phyloP scores from a whole-genome alignment of 83 land plant species.

The Diphasiastrum complanatum region DNA sequence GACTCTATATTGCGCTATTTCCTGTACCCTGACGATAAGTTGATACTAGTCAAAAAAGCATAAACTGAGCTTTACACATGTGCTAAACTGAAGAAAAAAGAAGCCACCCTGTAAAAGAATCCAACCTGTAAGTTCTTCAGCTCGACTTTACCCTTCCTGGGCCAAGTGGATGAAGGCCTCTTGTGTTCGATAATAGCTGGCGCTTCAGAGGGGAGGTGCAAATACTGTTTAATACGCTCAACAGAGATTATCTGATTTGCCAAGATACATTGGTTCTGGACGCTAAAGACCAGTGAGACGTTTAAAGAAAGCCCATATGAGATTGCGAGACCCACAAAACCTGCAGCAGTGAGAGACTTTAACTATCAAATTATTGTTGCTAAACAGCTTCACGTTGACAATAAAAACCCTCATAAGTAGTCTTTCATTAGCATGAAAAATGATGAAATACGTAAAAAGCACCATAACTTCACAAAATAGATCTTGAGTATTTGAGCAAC shows the following conservation, averaged over 20 bases:
- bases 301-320: conserved; percentile 63
- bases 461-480: neutral
- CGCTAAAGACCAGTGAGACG: conserved; percentile 31
- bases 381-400: neutral
- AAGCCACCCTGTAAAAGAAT: neutral
- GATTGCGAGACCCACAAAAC: conserved; percentile 67
- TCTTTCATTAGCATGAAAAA: neutral
- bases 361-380: neutral
- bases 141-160: conserved; percentile 51
- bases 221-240: conserved; percentile 66
- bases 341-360: conserved; percentile 28
- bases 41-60: neutral
- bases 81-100: no score
- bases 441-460: neutral
- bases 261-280: conserved; percentile 44
- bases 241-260: conserved; percentile 61
- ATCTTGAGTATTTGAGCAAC: neutral
- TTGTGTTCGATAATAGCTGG: conserved; percentile 36
- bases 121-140: conserved; percentile 51
- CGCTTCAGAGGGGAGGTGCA: conserved; percentile 61
- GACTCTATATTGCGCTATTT: neutral
- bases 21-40: neutral
- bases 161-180: conserved; percentile 53
- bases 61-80: neutral
- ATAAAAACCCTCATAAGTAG: neutral